These are phyloP conservation scores for Trametes cinnabarina DNA, from an alignment of 768 basidiomycete genomes.

Conservation along the genomic window DNA sequence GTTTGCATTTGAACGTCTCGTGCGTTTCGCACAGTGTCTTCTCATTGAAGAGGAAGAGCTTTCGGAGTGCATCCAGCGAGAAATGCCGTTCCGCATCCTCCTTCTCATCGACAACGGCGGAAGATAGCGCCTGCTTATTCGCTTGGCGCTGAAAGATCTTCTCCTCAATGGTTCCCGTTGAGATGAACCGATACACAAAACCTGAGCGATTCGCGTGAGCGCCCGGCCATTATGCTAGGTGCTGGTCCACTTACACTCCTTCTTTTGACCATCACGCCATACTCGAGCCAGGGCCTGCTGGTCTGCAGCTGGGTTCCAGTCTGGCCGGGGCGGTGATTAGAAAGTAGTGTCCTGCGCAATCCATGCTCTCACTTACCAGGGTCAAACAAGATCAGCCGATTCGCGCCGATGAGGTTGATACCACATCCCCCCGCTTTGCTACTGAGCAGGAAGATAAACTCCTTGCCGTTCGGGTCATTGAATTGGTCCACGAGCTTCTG, in stretches of 20 bases:
- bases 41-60: conserved; percentile 90
- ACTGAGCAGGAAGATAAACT: conserved; percentile 91
- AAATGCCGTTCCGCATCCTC: conserved; percentile 96
- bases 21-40: conserved; percentile 89
- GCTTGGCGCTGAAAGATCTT: conserved; percentile 99
- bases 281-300: conserved; percentile 98
- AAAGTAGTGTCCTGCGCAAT: background rate
- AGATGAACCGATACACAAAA: conserved; percentile 98
- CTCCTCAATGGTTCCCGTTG: conserved; percentile 96
- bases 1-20: conserved; percentile 96
- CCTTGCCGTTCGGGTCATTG: conserved; percentile 89
- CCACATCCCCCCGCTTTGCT: conserved; percentile 96
- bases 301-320: conserved; percentile 98
- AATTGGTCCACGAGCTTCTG: conserved; percentile 97
- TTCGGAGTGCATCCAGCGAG: conserved; percentile 80
- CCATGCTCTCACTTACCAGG: conserved; percentile 55
- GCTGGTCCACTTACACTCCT: conserved; percentile 72
- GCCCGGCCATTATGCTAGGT: too few species aligned
- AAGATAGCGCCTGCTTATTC: conserved; percentile 93
- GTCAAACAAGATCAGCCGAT: conserved; percentile 92
- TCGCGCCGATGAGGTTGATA: conserved; percentile 96
- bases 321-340: conserved; percentile 38
- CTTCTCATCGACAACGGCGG: conserved; percentile 97
- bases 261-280: conserved; percentile 99
- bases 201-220: conserved; percentile 42